Evolutionary conservation across 768 basidiomycete species (phyloP), one percentile per base, ranked within the genome.

Genomic region (Suillus occidentalis): DNA sequence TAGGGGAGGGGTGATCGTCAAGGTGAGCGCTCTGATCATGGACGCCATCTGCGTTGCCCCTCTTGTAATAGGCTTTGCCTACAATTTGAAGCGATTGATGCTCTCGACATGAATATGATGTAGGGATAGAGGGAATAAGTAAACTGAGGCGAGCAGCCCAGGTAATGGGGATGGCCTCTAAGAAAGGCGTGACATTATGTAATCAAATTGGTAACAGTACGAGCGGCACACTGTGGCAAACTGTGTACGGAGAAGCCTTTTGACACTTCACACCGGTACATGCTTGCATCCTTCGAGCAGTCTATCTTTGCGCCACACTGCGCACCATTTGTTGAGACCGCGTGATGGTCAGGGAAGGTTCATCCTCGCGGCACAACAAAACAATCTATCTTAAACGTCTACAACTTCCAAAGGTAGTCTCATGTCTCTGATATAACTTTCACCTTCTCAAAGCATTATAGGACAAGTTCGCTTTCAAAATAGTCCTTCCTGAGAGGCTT

Each of bases 401-500:
- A 28, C 28, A 28, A 28, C 28, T 28, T 28, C 28, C 28, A 28
- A 28, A 28, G 28, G 28, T 28, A 28, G 28, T 28, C 28, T 28
- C 28, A 28, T 28, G 3, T 28, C 28, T 28, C 28, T 28, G 28
- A 28, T 28, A 28, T 28, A 28, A 28, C 28, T 28, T 28, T 28
- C 28, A 28, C 28, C 28, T 28, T 28, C 28, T 28, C 28, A 28
- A 28, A 28, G 28, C 28, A 12, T 64, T 40, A 39, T 72, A 97
- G 96, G 95, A 99, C 75, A 95, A 97, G 85, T 80, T 96, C 49
- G 85, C 88, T 56, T 77, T 90, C 50, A 95, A 76, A n/a, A 84
- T 96, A 37, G 88, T 97, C 13, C 81, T 98, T 1, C 94, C 97
- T 0, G 97, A 99, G 77, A 94, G 92, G 73, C 78, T 99, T 55